These are phyloP conservation scores for Bruguiera sexangula DNA, from an alignment of 345 rosid species.

Conservation along the genomic window DNA sequence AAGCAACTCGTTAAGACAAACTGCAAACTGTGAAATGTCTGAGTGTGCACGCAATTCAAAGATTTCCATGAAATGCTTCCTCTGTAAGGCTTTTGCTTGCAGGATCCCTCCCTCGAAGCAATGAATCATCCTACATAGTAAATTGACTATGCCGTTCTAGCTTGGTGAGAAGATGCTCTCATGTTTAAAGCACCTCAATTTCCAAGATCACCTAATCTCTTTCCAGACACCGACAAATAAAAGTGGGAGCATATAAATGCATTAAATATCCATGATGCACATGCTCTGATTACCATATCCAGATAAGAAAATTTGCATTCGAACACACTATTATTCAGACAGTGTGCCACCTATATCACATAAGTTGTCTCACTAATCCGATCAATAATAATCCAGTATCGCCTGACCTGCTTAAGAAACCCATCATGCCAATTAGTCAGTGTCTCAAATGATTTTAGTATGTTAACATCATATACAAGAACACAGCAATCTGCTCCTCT, in stretches of 20 bases:
- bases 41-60: not conserved
- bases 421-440: slow-evolving; percentile 68
- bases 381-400: too few species aligned
- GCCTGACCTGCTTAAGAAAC: slow-evolving; percentile 70
- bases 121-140: not conserved
- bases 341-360: too few species aligned
- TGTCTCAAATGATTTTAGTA: slow-evolving; percentile 52
- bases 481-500: slow-evolving; percentile 94
- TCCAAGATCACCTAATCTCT: too few species aligned
- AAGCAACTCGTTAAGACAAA: too few species aligned
- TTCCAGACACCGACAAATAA: too few species aligned
- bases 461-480: slow-evolving; percentile 69
- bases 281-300: too few species aligned
- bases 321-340: too few species aligned
- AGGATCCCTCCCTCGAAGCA: not conserved
- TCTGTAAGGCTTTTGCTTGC: not conserved
- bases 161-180: not conserved
- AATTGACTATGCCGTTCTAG: not conserved
- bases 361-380: too few species aligned
- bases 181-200: not conserved
- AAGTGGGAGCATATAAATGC: too few species aligned
- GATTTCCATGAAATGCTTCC: too few species aligned
- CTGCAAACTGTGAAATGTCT: not conserved
- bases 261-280: too few species aligned
- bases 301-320: too few species aligned